Evolutionary conservation across 306 rosid genomes (phyloP).

Genomic region (Lathyrus sativus): DNA sequence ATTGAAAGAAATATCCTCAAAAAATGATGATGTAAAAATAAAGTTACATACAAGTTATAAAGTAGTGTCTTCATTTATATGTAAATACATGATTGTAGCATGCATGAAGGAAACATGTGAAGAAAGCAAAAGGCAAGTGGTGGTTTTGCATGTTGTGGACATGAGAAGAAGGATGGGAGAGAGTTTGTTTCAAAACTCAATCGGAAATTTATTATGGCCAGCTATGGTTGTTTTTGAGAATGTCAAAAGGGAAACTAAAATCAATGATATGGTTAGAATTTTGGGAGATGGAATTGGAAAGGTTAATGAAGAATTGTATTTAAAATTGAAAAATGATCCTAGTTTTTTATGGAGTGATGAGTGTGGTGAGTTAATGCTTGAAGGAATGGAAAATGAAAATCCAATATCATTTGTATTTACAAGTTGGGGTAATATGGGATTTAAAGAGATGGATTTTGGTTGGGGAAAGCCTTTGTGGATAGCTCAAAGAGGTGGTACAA

Average conservation of each 20-base stretch:
- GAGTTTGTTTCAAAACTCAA: constrained; percentile 22
- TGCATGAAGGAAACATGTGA: constrained; percentile 16
- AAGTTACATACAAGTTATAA: constrained; percentile 44
- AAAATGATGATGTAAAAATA: background rate
- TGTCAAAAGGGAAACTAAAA: constrained; percentile 14
- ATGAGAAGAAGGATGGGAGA: constrained; percentile 52
- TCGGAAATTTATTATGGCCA: constrained; percentile 45
- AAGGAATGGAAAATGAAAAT: constrained; percentile 2
- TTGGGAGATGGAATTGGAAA: constrained; percentile 19
- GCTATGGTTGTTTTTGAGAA: constrained; percentile 18
- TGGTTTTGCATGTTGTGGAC: constrained; percentile 50
- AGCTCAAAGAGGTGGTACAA: constrained; percentile 47
- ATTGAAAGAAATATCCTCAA: constrained; percentile 13
- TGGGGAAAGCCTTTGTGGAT: constrained; percentile 60
- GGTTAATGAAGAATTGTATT: constrained; percentile 34
- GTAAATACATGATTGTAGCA: constrained; percentile 48
- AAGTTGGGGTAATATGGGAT: constrained; percentile 51
- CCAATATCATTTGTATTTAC: constrained; percentile 46
- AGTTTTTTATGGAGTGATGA: constrained; percentile 39
- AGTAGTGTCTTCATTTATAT: constrained; percentile 45
- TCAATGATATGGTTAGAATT: constrained; percentile 24
- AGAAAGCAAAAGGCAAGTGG: constrained; percentile 17
- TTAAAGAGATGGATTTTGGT: constrained; percentile 51
- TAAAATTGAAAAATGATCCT: constrained; percentile 42
- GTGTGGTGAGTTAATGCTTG: constrained; percentile 38